phyloP scores from a whole-genome alignment of 176 grass and related monocot species.

The Lolium multiflorum region DNA sequence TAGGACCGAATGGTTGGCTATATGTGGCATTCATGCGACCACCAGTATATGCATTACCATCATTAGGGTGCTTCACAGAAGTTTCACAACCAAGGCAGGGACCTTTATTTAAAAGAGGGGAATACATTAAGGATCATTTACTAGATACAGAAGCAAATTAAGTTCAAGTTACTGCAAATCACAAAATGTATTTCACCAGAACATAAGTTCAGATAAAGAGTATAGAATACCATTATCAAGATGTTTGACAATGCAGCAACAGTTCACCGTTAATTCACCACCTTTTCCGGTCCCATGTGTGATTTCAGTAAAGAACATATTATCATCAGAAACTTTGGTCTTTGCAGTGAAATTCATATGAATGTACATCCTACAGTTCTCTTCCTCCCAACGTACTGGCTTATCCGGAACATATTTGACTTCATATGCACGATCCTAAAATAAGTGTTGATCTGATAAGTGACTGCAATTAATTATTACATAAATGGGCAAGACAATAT shows the following conservation, averaged over 20 bases:
- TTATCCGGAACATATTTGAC: not conserved
- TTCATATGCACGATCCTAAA: slow-evolving; percentile 18
- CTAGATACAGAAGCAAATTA: not conserved
- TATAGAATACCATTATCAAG: not conserved
- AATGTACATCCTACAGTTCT: not conserved
- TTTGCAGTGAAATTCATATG: slow-evolving; percentile 32
- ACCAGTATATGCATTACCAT: not conserved
- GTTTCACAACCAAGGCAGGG: not conserved
- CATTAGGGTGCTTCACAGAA: not conserved
- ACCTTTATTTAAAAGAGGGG: not conserved
- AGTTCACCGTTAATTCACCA: not conserved
- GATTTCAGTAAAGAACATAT: slow-evolving; percentile 10
- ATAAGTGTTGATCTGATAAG: not conserved
- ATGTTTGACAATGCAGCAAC: not conserved
- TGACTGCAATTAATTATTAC: not conserved
- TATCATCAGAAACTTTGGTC: not conserved
- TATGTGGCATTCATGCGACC: not conserved
- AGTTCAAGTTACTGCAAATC: not conserved
- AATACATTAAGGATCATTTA: not conserved
- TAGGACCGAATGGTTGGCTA: not conserved
- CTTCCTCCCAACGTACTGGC: not conserved
- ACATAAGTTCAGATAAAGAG: not conserved
- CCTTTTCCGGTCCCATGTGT: not conserved
- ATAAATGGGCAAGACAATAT: not conserved
- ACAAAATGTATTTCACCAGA: not conserved